Percentiles rank a stretch among this genome's conserved stretches.
These are phyloP conservation scores for Babesia gibsoni DNA, from an alignment of 169 alveolate genomes.

Conservation along the genomic window DNA sequence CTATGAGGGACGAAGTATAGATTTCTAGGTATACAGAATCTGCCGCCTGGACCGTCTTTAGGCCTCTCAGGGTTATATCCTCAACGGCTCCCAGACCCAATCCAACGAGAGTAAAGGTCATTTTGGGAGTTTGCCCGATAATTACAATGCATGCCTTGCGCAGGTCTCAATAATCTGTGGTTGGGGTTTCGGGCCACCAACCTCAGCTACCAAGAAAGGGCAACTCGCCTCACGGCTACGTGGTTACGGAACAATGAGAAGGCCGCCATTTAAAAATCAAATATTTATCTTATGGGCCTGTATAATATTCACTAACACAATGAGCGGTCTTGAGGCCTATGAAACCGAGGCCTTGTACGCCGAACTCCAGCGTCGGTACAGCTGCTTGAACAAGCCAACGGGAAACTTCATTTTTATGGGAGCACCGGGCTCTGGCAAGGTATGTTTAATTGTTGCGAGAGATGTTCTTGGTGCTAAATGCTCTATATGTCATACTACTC, in stretches of 20 bases:
- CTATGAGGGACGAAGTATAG: slow-evolving; percentile 89
- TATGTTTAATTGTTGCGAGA: slow-evolving; percentile 12
- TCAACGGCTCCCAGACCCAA: slow-evolving; percentile 91
- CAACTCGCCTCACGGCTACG: no score
- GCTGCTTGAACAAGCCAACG: slow-evolving; percentile 73
- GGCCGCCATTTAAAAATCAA: no score
- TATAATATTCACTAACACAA: no score
- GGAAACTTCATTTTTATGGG: slow-evolving; percentile 74
- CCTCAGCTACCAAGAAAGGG: no score
- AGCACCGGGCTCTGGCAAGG: slow-evolving; percentile 82
- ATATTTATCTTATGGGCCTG: no score
- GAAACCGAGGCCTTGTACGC: slow-evolving; percentile 68
- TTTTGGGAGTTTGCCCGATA: slow-evolving; percentile 18
- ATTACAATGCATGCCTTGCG: no score
- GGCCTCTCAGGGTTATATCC: slow-evolving; percentile 90
- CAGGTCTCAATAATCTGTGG: background rate
- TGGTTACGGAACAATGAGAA: no score
- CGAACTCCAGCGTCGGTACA: slow-evolving; percentile 69
- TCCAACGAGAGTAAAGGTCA: slow-evolving; percentile 92
- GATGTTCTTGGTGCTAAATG: no score
- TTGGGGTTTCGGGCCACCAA: background rate
- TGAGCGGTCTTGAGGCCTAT: slow-evolving; percentile 62
- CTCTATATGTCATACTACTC: no score
- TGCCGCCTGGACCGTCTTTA: slow-evolving; percentile 83
- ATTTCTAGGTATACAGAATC: slow-evolving; percentile 87